Percentiles rank a stretch among this genome's conserved stretches.
These are phyloP conservation scores for Raphanus hybrid DNA, from an alignment of 441 rosid species.

Conservation along the genomic window DNA sequence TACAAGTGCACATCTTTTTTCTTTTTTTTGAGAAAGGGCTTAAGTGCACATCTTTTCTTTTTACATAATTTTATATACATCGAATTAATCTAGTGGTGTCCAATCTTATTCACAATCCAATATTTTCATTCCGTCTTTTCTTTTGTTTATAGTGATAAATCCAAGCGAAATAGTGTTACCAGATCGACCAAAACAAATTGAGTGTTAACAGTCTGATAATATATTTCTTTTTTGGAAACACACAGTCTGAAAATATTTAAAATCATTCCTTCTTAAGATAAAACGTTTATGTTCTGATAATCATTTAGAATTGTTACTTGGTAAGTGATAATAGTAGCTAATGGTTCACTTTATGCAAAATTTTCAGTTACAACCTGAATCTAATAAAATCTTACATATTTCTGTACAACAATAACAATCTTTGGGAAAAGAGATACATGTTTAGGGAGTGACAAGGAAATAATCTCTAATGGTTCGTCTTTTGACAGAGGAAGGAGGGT, in stretches of 20 bases:
- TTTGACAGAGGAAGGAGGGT: slow-evolving; percentile 86
- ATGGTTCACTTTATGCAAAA: slow-evolving; percentile 15
- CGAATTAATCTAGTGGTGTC: slow-evolving; percentile 17
- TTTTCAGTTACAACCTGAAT: slow-evolving; percentile 5
- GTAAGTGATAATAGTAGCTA: not conserved
- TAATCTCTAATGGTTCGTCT: slow-evolving; percentile 88
- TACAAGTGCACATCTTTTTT: slow-evolving; percentile 4
- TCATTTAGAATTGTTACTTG: not conserved
- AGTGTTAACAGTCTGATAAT: not conserved
- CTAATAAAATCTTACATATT: slow-evolving; percentile 14
- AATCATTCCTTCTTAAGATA: not conserved
- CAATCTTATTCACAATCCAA: slow-evolving; percentile 2
- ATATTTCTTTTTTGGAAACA: not conserved
- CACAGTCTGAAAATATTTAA: not conserved
- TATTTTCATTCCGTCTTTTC: not conserved
- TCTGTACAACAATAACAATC: slow-evolving; percentile 21
- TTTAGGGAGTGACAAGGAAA: slow-evolving; percentile 57
- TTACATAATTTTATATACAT: slow-evolving; percentile 13
- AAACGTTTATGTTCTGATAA: not conserved
- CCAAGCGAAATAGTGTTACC: not conserved
- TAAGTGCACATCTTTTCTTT: slow-evolving; percentile 4
- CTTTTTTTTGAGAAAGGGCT: no score
- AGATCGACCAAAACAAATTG: no score
- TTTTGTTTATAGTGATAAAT: not conserved
- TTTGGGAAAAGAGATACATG: not conserved